A percentile compares a stretch with the other conserved stretches of the same genome.
Conservation (phyloP, 805 yeast genomes). For the Wilhelminamyces savonicus region DNA sequence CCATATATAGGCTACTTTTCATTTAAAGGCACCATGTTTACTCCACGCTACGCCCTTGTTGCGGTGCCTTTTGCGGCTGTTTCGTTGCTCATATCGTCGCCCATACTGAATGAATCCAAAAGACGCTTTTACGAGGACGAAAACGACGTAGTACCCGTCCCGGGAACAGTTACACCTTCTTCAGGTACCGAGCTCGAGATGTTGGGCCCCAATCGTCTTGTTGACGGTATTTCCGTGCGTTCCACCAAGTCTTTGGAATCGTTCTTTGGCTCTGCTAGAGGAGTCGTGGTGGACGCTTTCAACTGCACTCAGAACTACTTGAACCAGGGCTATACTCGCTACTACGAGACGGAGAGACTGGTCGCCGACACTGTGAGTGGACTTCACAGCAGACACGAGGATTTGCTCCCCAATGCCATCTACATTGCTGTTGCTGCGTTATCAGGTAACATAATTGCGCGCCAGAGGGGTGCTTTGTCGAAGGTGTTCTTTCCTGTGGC, state of each 20-base stretch:
- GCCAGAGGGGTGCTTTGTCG: constrained; percentile 54
- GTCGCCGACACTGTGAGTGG: constrained; percentile 58
- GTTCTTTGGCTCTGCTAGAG: constrained; percentile 43
- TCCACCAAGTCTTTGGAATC: constrained; percentile 45
- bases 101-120: no score
- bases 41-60: no score
- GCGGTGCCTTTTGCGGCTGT: no score
- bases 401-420: constrained; percentile 61
- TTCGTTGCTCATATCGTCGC: no score
- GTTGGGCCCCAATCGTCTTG: constrained; percentile 41
- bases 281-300: constrained; percentile 26
- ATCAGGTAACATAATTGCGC: constrained; percentile 67
- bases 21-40: no score
- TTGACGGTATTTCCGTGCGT: constrained; percentile 54
- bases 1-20: no score
- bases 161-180: constrained; percentile 45
- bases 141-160: constrained; percentile 37
- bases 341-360: constrained; percentile 54
- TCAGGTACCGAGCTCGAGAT: constrained; percentile 34
- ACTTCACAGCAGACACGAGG: constrained; percentile 61
- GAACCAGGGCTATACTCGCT: constrained; percentile 43
- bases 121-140: constrained; percentile 49
- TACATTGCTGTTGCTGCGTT: constrained; percentile 65
- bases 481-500: constrained; percentile 52
- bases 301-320: constrained; percentile 23